phyloP scores from a whole-genome alignment of 768 basidiomycete genomes.

The Serpula lacrymans region DNA sequence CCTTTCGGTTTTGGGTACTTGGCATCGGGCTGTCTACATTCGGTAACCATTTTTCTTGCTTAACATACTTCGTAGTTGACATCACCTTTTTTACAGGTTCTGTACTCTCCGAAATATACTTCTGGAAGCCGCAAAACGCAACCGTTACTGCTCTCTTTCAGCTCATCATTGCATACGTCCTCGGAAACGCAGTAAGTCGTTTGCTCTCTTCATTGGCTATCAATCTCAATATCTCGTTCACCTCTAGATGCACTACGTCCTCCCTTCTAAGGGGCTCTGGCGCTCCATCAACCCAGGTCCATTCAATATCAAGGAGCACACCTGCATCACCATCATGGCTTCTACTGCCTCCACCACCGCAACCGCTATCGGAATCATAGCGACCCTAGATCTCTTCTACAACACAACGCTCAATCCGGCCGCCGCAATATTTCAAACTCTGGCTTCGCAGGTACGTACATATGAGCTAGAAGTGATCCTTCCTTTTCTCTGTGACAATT shows the following conservation, averaged over 20 bases:
- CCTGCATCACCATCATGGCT: constrained; percentile 59
- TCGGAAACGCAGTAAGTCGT: constrained; percentile 48
- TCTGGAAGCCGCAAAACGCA: constrained; percentile 44
- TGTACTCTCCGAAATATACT: constrained; percentile 33
- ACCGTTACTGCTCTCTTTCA: constrained; percentile 53
- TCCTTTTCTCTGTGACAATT: too few relatives aligned
- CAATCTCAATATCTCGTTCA: background rate
- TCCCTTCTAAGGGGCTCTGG: constrained; percentile 29
- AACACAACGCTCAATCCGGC: constrained; percentile 45
- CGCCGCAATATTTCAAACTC: constrained; percentile 54
- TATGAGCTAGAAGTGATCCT: too few relatives aligned
- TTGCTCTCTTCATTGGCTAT: constrained; percentile 11
- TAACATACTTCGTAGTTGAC: too few relatives aligned
- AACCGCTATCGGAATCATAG: constrained; percentile 56
- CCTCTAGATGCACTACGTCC: constrained; percentile 11
- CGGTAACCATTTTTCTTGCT: constrained; percentile 10
- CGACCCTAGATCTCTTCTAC: constrained; percentile 56
- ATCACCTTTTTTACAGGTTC: too few relatives aligned
- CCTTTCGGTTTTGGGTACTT: constrained; percentile 47
- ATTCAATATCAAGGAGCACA: constrained; percentile 64
- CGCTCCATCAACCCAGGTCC: constrained; percentile 58
- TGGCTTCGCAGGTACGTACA: constrained; percentile 36
- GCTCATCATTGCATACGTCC: constrained; percentile 52
- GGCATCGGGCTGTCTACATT: constrained; percentile 49
- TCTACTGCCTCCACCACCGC: constrained; percentile 60